Conservation (phyloP, 2,329 filamentous ascomycete genomes). For the Westerdykella aurantiaca region DNA sequence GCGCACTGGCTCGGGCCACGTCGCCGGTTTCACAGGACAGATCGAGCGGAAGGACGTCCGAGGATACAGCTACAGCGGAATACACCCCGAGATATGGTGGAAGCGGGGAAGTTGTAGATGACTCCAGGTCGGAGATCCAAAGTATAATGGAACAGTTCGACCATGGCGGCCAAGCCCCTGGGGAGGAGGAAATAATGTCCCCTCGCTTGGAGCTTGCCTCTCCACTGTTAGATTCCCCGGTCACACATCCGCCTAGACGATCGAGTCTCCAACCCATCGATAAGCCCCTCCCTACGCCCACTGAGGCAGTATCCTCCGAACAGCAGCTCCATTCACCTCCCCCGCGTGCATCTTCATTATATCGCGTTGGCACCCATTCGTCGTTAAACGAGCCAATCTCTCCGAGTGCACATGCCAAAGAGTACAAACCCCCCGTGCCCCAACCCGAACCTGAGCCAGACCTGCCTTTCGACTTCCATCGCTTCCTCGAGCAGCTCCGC, state of each 20-base stretch:
- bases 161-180: conserved; percentile 64
- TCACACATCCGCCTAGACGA: conserved; percentile 71
- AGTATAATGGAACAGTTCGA: conserved; percentile 97
- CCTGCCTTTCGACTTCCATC: conserved; percentile 92
- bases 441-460: conserved; percentile 60
- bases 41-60: conserved; percentile 37
- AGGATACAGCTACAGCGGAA: conserved; percentile 28
- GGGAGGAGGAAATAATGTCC: conserved; percentile 84
- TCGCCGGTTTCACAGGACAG: conserved; percentile 31
- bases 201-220: conserved; percentile 77
- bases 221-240: conserved; percentile 62
- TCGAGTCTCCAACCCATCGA: conserved; percentile 76
- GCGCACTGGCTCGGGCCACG: conserved; percentile 40
- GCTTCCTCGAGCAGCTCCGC: conserved; percentile 90
- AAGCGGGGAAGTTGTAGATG: conserved; percentile 41
- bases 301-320: conserved; percentile 11
- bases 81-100: conserved; percentile 48
- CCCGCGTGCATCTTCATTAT: conserved; percentile 31
- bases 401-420: conserved; percentile 36
- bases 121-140: conserved; percentile 81
- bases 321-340: conserved; percentile 27
- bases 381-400: conserved; percentile 30
- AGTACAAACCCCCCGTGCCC: conserved; percentile 54
- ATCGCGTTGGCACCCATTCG: conserved; percentile 24
- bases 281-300: conserved; percentile 29